A percentile compares a stretch with the other conserved stretches of the same genome.
Conservation (phyloP, 2,329 filamentous ascomycete species). For the Nothophaeocryptopus gaeumannii region DNA sequence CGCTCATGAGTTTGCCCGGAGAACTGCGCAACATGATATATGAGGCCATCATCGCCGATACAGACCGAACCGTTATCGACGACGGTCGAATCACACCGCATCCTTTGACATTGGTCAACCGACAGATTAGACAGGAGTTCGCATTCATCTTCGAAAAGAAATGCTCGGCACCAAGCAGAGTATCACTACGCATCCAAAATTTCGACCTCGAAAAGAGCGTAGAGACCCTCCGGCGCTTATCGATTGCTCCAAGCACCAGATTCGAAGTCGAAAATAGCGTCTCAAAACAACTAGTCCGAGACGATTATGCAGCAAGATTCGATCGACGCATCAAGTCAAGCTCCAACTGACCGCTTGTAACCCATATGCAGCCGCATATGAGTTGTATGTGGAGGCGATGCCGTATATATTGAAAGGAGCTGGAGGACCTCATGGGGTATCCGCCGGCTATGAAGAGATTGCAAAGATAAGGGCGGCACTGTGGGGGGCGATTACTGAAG, state of each 20-base stretch:
- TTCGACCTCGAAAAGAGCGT: constrained; percentile 14
- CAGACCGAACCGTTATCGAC: constrained; percentile 8
- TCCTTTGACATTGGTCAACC: constrained; percentile 11
- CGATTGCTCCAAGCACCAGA: background rate
- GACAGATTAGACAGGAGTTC: constrained; percentile 16
- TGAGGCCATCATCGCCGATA: constrained; percentile 17
- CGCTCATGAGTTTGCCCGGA: constrained; percentile 17
- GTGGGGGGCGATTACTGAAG: background rate
- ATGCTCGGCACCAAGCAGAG: constrained; percentile 1
- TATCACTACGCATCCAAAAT: constrained; percentile 9
- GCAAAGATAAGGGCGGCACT: constrained; percentile 8
- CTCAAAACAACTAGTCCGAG: constrained; percentile 15
- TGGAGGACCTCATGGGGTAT: constrained; percentile 12
- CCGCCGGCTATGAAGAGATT: constrained; percentile 13
- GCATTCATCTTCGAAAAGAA: constrained; percentile 4
- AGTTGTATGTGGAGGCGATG: constrained; percentile 18
- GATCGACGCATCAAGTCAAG: constrained; percentile 7
- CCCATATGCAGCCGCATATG: constrained; percentile 13
- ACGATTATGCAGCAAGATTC: constrained; percentile 6
- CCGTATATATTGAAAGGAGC: constrained; percentile 15
- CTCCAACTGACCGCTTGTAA: constrained; percentile 7
- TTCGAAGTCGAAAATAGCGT: constrained; percentile 13
- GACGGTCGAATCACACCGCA: constrained; percentile 11
- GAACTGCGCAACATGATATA: constrained; percentile 30
- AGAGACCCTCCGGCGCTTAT: constrained; percentile 5